These are phyloP conservation scores for Chytriomyces sp. DNA, from an alignment of 192 early-diverging fungal species.

Conservation along the genomic window DNA sequence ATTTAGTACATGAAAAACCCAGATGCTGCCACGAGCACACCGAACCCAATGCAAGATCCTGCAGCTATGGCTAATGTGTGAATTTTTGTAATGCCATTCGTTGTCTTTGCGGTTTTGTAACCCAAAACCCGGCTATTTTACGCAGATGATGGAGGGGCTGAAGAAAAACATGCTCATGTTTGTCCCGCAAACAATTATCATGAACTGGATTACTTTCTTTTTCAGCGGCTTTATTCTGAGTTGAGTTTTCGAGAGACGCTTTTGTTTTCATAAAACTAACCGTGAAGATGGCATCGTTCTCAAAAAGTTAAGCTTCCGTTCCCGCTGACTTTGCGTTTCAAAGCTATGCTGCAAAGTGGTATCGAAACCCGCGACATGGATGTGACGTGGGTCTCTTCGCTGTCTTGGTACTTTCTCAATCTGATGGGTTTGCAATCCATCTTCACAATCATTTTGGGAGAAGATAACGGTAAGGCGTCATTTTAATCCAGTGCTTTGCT, in stretches of 20 bases:
- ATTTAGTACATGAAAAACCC: slow-evolving; percentile 82
- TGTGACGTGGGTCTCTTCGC: slow-evolving; percentile 94
- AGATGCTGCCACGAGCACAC: slow-evolving; percentile 56
- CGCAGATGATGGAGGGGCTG: slow-evolving; percentile 93
- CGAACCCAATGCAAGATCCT: slow-evolving; percentile 93
- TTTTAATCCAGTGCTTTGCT: neutral
- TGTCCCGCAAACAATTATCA: slow-evolving; percentile 97
- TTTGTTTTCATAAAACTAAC: neutral
- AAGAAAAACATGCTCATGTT: slow-evolving; percentile 98
- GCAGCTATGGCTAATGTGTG: slow-evolving; percentile 77
- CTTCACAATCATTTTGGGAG: slow-evolving; percentile 89
- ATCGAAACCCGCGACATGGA: slow-evolving; percentile 97
- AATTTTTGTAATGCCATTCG: no score
- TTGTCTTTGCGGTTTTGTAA: no score
- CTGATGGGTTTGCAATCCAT: slow-evolving; percentile 92
- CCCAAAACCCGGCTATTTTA: neutral
- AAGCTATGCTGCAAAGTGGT: slow-evolving; percentile 96
- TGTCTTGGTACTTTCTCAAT: slow-evolving; percentile 99
- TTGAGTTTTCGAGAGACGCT: slow-evolving; percentile 44
- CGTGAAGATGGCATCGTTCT: neutral
- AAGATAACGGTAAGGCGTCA: slow-evolving; percentile 72
- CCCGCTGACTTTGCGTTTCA: slow-evolving; percentile 94
- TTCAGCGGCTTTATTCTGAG: slow-evolving; percentile 96
- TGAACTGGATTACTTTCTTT: slow-evolving; percentile 99
- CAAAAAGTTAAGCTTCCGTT: slow-evolving; percentile 90